These are phyloP conservation scores for Hymenoscyphus linearis DNA, from an alignment of 2,329 filamentous ascomycete species.

Conservation along the genomic window DNA sequence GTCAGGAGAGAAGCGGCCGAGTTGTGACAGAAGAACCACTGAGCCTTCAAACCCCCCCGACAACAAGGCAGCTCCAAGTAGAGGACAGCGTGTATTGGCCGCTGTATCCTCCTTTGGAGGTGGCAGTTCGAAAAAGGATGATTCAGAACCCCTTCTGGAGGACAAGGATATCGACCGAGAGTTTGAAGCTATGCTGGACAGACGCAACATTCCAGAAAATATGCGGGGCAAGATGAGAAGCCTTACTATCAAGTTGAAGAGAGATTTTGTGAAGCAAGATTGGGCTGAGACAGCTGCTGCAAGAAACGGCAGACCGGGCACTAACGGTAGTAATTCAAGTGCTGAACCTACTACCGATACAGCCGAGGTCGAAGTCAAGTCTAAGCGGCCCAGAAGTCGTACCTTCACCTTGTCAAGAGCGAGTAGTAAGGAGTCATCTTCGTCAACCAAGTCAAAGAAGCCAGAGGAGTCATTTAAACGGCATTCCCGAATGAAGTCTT, in stretches of 20 bases:
- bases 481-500: slow-evolving; percentile 66
- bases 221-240: slow-evolving; percentile 94
- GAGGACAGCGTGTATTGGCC: slow-evolving; percentile 54
- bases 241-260: slow-evolving; percentile 83
- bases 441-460: slow-evolving; percentile 70
- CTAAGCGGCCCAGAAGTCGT: slow-evolving; percentile 59
- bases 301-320: slow-evolving; percentile 39
- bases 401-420: slow-evolving; percentile 57
- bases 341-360: slow-evolving; percentile 35
- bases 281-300: slow-evolving; percentile 62
- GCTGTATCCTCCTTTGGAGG: slow-evolving; percentile 57
- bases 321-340: slow-evolving; percentile 36
- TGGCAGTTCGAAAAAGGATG: slow-evolving; percentile 41
- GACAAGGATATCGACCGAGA: slow-evolving; percentile 52
- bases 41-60: slow-evolving; percentile 25
- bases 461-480: slow-evolving; percentile 57
- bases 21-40: slow-evolving; percentile 24
- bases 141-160: slow-evolving; percentile 35
- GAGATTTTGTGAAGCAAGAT: slow-evolving; percentile 90
- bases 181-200: slow-evolving; percentile 65
- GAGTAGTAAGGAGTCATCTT: slow-evolving; percentile 49
- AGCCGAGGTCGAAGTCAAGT: slow-evolving; percentile 38
- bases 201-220: slow-evolving; percentile 88
- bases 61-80: slow-evolving; percentile 37
- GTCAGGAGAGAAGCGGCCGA: slow-evolving; percentile 24